Conservation (phyloP, 768 basidiomycete species). For the Thelephora ganbajun region DNA sequence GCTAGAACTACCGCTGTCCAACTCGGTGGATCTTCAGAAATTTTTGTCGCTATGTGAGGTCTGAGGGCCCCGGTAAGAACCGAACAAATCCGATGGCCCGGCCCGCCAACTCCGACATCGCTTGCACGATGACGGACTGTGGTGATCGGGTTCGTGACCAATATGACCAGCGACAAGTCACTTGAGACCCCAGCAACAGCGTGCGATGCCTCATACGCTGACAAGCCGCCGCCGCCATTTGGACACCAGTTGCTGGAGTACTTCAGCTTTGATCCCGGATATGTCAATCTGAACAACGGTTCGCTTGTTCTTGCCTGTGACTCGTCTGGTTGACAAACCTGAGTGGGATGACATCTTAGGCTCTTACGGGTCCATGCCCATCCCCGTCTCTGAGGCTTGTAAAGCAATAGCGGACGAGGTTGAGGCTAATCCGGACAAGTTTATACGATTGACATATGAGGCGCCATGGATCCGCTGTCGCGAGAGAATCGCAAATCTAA, state of each 20-base stretch:
- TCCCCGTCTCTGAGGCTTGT: slow-evolving; percentile 33
- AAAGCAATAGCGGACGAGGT: slow-evolving; percentile 25
- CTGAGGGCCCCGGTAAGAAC: no score
- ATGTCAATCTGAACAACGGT: slow-evolving; percentile 59
- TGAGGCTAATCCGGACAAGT: slow-evolving; percentile 45
- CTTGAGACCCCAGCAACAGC: no score
- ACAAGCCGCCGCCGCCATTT: slow-evolving; percentile 27
- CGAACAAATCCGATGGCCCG: no score
- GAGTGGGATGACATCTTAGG: slow-evolving; percentile 20
- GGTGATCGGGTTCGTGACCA: no score
- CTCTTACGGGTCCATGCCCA: slow-evolving; percentile 43
- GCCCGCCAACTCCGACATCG: no score
- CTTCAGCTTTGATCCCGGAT: slow-evolving; percentile 42
- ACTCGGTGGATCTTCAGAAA: no score
- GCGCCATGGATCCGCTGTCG: slow-evolving; percentile 26
- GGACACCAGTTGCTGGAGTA: slow-evolving; percentile 41
- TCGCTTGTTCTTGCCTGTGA: slow-evolving; percentile 3
- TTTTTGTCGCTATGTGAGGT: no score
- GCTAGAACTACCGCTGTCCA: no score
- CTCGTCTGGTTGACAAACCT: not conserved
- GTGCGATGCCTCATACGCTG: not conserved
- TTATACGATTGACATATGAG: slow-evolving; percentile 26
- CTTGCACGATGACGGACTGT: no score
- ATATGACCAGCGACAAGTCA: no score
- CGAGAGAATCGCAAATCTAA: slow-evolving; percentile 28